Base-by-base conservation (phyloP, 352 stramenopile species). In the Globisporangium heterothallicum region DNA sequence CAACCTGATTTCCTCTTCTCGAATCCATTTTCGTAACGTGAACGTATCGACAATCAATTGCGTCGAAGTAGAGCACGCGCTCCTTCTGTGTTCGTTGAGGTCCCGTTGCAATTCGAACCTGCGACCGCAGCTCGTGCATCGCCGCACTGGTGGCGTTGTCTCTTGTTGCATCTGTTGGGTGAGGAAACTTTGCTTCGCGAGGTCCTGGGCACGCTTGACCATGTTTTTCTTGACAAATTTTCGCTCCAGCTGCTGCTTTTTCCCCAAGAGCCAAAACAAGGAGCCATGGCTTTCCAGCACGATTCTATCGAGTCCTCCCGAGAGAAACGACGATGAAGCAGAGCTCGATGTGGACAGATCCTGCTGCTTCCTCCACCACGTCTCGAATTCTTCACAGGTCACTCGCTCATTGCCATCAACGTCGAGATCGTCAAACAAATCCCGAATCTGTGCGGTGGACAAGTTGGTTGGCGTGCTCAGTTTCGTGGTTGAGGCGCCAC, bases 171-270 rank as follows among this genome's bases (percentile, higher is more conserved):
- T 61, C 34, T 58, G 53, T 10, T 16, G 16, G 10, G 55, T 34
- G 5, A 81, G 16, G 45, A 67, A 58, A 1, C 36, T 47, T 3
- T 42, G 48, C 25, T 77, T 82, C 5, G 58, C 60, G 6, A 26
- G 51, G 9, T 78, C 63, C 34, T 61, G 59, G 2, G 68, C 66
- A 1, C 51, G 50, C 26, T 70, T 72, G 14, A 66, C 16, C 56
- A 77, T 49, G 26, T 70, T 24, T n/a, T 78, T 78, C 44, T 76
- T 78, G 52, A 77, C 63, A n/a, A 78, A 82, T 21, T 76, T 72
- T 3, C 56, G 54, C 49, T 82, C 68, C 4, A 82, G 49, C 35
- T 74, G 63, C 48, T 72, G 68, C 22, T 74, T 71, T 18, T 66
- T 61, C 7, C 71, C 63, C 9, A 78, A 52, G 8, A 82, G 30